Conservation (phyloP, 169 alveolate genomes). For the Cryptosporidium meleagridis region DNA sequence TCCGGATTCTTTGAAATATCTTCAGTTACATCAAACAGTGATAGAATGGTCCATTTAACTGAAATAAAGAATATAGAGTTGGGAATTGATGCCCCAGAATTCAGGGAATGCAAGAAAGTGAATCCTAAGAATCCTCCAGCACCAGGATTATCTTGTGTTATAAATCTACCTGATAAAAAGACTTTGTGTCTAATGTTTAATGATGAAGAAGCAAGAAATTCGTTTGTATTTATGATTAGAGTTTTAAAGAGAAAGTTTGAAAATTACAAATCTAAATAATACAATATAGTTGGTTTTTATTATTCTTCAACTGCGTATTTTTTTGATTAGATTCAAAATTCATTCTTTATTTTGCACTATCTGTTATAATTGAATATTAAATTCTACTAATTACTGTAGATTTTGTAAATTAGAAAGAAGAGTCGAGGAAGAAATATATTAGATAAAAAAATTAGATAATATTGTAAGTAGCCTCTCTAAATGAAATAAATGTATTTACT, state of each 20-base stretch:
- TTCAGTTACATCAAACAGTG: conserved; percentile 66
- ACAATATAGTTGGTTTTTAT: background rate
- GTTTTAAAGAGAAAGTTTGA: conserved; percentile 69
- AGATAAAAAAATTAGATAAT: too few species aligned
- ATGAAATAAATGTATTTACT: too few species aligned
- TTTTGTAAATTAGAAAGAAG: background rate
- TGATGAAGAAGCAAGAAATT: conserved; percentile 73
- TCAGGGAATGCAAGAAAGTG: conserved; percentile 31
- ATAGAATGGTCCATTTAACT: conserved; percentile 70
- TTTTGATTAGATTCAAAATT: background rate
- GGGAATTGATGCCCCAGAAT: conserved; percentile 64
- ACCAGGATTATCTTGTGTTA: conserved; percentile 64
- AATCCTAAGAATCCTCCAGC: conserved; percentile 66
- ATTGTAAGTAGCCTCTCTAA: too few species aligned
- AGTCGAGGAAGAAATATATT: background rate
- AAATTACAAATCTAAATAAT: conserved; percentile 8
- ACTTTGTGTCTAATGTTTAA: conserved; percentile 63
- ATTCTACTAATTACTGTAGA: background rate
- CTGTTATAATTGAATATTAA: background rate
- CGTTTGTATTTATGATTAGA: conserved; percentile 68
- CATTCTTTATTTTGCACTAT: background rate
- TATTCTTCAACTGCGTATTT: background rate
- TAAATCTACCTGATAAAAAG: conserved; percentile 57
- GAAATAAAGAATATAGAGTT: conserved; percentile 43
- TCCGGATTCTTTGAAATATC: conserved; percentile 74